Base-by-base conservation (phyloP, 2,329 filamentous ascomycete species). In the Ascochyta rabiei region DNA sequence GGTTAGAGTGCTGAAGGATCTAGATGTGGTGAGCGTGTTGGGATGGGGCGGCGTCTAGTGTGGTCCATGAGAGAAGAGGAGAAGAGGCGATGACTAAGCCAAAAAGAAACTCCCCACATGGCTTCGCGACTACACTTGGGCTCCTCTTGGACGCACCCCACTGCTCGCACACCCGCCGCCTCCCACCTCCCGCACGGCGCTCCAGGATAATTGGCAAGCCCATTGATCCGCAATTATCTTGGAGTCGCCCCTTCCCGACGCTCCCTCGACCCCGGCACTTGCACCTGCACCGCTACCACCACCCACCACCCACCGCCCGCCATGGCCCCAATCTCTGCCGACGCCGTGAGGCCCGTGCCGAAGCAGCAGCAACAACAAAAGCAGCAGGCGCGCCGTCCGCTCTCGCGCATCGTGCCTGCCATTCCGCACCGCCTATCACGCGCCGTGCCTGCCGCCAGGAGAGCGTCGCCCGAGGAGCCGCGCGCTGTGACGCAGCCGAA, bases 201-300 rank as follows among this genome's bases (percentile, higher is more conserved):
- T 76, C 74, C 73, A 76, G 72, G 74, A 71, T 75, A 76, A 75
- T 76, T 75, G 73, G 63, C 68, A 67, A 61, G 37, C 55, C 47
- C 42, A 37, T 48, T 53, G 55, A 48, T 56, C 58, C 66, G 64
- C 71, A 74, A 73, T 75, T 76, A 74, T 73, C 73, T 73, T 76
- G 74, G 74, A 76, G 73, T 69, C 71, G 73, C 74, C 73, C 56
- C 35, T 42, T 35, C 39, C 21, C 42, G 48, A 59, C 56, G 53
- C 58, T 53, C 41, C 42, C 40, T 56, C 19, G 31, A 30, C 39
- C 45, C 42, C 26, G 16, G 39, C 19, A 30, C 28, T 12, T 30
- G 12, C 28, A 30, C 28, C 28, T 13, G 12, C 28, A 30, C 28
- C 28, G 6, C 28, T 5, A 15, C 28, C 28, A 15, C 21, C 21